Base-by-base conservation (phyloP, 108 stramenopile species). In the Nitzschia putrida region DNA sequence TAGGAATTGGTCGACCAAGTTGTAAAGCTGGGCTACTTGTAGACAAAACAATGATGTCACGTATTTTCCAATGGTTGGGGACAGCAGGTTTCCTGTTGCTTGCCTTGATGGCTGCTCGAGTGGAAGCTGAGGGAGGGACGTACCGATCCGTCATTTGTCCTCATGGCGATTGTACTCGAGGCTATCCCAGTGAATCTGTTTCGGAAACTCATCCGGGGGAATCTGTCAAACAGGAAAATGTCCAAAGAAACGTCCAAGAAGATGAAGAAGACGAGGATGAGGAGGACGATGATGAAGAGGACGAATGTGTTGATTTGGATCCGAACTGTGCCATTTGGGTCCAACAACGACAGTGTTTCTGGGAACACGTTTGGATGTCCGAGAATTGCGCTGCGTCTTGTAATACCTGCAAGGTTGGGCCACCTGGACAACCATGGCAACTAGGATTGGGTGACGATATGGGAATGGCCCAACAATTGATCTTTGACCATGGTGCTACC, bases 401-500 rank as follows among this genome's bases (percentile, higher is more conserved):
- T 5, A 16, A 49, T 18, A 49, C 47, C 6, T 49, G 47, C 47
- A 49, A 49, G n/a, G 6, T 49, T 3, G 14, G 47, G 14, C 47
- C 47, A 49, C 47, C 47, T 18, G n/a, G n/a, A 49, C 47, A 49
- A 49, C 47, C 47, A 4, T 49, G 47, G 47, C n/a, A 60, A 34
- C 10, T 60, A 6, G 16, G 26, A 3, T n/a, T 18, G 26, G 58
- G 58, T 8, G 21, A 16, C 8, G 69, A 60, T 18, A 16, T 59
- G 24, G 69, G 69, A 24, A 24, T 60, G 11, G n/a, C 57, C 8
- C 58, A 59, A 50, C 29, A n/a, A 51, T n/a, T 71, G n/a, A 8
- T 22, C 14, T 10, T 39, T 18, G 57, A 69, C 4, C 14, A 57
- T n/a, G 68, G 24, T 21, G 40, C 68, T 12, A 9, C 24, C 10